Evolutionary conservation across 2,329 filamentous ascomycete species (phyloP).

Genomic region (Talaromyces piceae): DNA sequence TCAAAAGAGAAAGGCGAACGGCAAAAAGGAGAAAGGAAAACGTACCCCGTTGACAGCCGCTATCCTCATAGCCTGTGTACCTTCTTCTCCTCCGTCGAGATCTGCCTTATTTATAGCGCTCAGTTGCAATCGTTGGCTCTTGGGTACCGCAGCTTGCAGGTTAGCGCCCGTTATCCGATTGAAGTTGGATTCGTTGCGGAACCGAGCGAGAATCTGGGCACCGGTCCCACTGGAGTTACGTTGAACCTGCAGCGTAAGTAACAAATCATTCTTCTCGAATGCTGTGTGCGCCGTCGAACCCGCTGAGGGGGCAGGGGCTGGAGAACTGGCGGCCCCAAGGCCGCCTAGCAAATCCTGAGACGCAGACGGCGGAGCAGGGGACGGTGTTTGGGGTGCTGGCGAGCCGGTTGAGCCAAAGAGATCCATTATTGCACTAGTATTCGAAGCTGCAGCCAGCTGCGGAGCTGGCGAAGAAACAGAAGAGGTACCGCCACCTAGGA

Average conservation of each 20-base stretch:
- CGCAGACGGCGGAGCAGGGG: constrained; percentile 13
- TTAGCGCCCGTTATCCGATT: constrained; percentile 65
- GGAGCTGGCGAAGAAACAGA: constrained; percentile 44
- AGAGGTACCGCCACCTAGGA: constrained; percentile 69
- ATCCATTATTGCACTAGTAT: constrained; percentile 78
- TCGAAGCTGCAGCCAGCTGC: constrained; percentile 43
- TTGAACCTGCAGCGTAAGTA: constrained; percentile 75
- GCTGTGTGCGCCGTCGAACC: constrained; percentile 55
- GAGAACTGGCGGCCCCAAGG: constrained; percentile 43
- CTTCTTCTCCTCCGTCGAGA: constrained; percentile 68
- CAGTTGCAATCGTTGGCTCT: constrained; percentile 88
- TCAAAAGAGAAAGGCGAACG: constrained; percentile 4
- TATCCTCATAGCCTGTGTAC: constrained; percentile 85
- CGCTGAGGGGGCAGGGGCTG: constrained; percentile 42
- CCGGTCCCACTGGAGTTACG: constrained; percentile 56
- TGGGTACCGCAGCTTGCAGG: constrained; percentile 90
- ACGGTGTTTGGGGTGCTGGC: constrained; percentile 41
- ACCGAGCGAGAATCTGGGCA: constrained; percentile 75
- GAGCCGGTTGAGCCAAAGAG: constrained; percentile 58
- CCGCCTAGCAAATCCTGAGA: constrained; percentile 28
- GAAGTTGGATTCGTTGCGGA: constrained; percentile 67
- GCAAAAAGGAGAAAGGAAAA: background rate
- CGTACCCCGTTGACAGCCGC: constrained; percentile 79
- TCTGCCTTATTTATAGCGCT: constrained; percentile 80
- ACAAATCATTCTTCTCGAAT: constrained; percentile 80